Base-by-base conservation (phyloP, 805 yeast species). In the Torulaspora franciscae region DNA sequence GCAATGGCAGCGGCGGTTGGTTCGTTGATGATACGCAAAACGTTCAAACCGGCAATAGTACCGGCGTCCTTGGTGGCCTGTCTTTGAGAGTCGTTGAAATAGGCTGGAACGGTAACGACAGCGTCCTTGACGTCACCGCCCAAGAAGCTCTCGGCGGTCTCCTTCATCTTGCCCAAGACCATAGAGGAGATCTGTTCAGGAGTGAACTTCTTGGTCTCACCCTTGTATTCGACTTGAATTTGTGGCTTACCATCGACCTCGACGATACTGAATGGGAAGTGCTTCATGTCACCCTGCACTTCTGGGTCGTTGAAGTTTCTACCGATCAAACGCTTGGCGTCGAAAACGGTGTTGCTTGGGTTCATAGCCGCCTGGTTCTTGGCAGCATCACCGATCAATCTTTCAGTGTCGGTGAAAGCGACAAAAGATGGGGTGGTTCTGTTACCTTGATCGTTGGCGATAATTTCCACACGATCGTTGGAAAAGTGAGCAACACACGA, bases 351-450 rank as follows among this genome's bases (percentile, higher is more conserved):
- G 78, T 90, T 90, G 49, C 73, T 57, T 43, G 97, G 97, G 74
- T 91, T 91, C 82, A 90, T 85, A 55, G 97, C 96, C 46, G 96
- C 96, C 75, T 91, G 97, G 72, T 91, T 90, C 81, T 91, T 91
- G 50, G 97, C 98, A 58, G 97, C 95, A 72, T 89, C 96, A 70
- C 96, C 96, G 59, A 89, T 89, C 62, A 89, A 77, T 74, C 96
- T 84, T 74, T 91, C 98, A 32, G 90, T 78, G 65, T 88, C 96
- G 25, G 95, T 88, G 80, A 90, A 90, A 42, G 95, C 96, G 51
- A 91, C 97, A 67, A 85, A 90, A 28, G 97, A 89, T 29, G 97
- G 97, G 14, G 97, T 90, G 51, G 95, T 91, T 77, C 97, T 85
- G 79, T 91, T 90, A 76, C 98, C 98, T 75, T 91, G 97, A 70